Evolutionary conservation across 129 eudicot genomes (phyloP).

Genomic region (Tagetes erecta): DNA sequence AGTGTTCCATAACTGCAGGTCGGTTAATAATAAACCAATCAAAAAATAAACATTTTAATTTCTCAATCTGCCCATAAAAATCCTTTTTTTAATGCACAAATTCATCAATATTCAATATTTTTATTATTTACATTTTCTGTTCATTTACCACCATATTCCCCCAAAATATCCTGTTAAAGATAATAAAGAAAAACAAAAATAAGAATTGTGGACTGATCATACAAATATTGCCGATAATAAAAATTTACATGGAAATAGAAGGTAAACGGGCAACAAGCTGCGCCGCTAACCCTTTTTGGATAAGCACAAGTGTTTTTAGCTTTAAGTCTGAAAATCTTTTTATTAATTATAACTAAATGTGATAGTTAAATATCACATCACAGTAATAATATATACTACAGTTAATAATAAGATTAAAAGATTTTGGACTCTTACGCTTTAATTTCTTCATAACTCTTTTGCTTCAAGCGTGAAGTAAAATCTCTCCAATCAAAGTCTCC

Average conservation of each 20-base stretch:
- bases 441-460: slow-evolving; percentile 75
- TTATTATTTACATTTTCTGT: background rate
- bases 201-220: background rate
- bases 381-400: slow-evolving; percentile 1
- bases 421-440: slow-evolving; percentile 46
- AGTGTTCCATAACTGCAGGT: slow-evolving; percentile 77
- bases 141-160: background rate
- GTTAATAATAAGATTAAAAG: background rate
- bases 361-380: background rate
- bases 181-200: background rate
- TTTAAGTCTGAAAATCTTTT: background rate
- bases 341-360: background rate
- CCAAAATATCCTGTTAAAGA: background rate
- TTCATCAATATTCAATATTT: background rate
- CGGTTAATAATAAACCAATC: slow-evolving; percentile 17
- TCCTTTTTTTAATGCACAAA: background rate
- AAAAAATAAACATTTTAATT: background rate
- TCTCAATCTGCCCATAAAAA: background rate
- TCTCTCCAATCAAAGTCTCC: slow-evolving; percentile 96
- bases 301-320: background rate
- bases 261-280: too few relatives aligned
- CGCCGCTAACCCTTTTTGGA: too few relatives aligned
- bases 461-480: slow-evolving; percentile 82
- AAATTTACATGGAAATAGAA: too few relatives aligned
- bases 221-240: too few relatives aligned